These are phyloP conservation scores for Trichopus zeylanicus DNA, from an alignment of 116 monocot genomes.

Conservation along the genomic window DNA sequence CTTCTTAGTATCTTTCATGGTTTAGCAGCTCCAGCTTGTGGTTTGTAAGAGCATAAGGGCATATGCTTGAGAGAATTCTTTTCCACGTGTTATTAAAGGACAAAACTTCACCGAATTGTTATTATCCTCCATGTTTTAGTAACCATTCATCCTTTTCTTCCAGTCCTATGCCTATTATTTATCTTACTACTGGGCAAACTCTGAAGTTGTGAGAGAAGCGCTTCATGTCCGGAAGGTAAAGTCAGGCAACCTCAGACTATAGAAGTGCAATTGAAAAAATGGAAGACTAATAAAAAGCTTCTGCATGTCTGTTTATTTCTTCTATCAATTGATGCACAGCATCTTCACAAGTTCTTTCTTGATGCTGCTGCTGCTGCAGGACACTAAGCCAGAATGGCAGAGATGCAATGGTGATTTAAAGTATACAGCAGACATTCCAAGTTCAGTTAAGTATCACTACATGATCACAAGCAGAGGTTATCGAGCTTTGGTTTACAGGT, in stretches of 20 bases:
- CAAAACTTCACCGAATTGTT: neutral
- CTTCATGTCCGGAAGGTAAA: slow-evolving; percentile 39
- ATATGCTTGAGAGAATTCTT: no score
- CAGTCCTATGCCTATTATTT: slow-evolving; percentile 26
- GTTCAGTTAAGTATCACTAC: slow-evolving; percentile 18
- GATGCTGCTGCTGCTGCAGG: slow-evolving; percentile 30
- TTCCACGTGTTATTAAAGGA: neutral
- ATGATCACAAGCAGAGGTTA: slow-evolving; percentile 31
- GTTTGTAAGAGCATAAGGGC: no score
- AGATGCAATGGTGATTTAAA: slow-evolving; percentile 25
- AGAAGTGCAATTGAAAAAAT: no score
- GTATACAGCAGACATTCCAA: slow-evolving; percentile 11
- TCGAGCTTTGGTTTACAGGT: slow-evolving; percentile 52
- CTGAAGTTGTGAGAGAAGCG: slow-evolving; percentile 24
- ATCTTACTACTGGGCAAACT: slow-evolving; percentile 33
- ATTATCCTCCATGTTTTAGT: neutral
- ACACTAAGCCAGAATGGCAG: slow-evolving; percentile 26
- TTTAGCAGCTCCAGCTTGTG: neutral
- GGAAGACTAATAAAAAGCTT: no score
- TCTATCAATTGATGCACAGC: neutral
- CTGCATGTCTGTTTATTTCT: neutral
- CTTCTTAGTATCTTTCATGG: neutral
- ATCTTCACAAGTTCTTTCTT: neutral
- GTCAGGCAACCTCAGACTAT: no score
- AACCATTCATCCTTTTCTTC: neutral